A percentile compares a stretch with the other conserved stretches of the same genome.
These are phyloP conservation scores for Saccharomyces hybrid DNA, from an alignment of 1,139 yeast genomes.

Conservation along the genomic window DNA sequence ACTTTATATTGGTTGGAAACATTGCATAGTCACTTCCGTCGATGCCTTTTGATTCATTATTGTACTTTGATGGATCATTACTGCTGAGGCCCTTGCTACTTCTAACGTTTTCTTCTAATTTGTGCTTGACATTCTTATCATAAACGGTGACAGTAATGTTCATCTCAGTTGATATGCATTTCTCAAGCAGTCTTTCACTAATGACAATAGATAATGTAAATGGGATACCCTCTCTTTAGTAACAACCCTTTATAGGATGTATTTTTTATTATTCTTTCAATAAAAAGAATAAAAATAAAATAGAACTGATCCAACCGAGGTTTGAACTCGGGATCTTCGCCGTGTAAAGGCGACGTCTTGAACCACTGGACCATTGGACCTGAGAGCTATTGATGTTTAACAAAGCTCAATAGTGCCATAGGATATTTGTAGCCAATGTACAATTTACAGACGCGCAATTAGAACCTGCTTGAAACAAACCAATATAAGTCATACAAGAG, in stretches of 20 bases:
- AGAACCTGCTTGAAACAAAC: too few relatives aligned
- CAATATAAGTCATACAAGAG: too few relatives aligned
- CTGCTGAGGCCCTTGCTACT: slow-evolving; percentile 1
- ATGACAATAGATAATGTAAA: background rate
- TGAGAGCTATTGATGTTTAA: background rate
- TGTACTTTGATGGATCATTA: background rate
- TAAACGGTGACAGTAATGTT: background rate
- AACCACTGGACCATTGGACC: slow-evolving; percentile 30
- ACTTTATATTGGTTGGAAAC: slow-evolving; percentile 27
- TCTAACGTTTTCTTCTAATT: slow-evolving; percentile 5
- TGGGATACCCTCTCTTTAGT: too few relatives aligned
- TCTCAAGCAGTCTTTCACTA: too few relatives aligned
- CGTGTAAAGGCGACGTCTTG: slow-evolving; percentile 37
- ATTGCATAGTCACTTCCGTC: slow-evolving; percentile 13
- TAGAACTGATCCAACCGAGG: slow-evolving; percentile 33
- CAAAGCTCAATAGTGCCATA: too few relatives aligned
- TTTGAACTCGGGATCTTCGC: slow-evolving; percentile 36
- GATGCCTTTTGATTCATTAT: background rate
- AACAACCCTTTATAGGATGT: background rate
- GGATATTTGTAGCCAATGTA: too few relatives aligned
- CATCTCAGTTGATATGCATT: background rate
- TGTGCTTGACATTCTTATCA: background rate
- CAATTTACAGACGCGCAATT: too few relatives aligned
- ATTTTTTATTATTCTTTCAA: background rate
- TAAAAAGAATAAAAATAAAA: slow-evolving; percentile 2